Evolutionary conservation across 768 basidiomycete species (phyloP), one percentile per base, ranked within the genome.

Genomic region (Coprinellus aureogranulatus): DNA sequence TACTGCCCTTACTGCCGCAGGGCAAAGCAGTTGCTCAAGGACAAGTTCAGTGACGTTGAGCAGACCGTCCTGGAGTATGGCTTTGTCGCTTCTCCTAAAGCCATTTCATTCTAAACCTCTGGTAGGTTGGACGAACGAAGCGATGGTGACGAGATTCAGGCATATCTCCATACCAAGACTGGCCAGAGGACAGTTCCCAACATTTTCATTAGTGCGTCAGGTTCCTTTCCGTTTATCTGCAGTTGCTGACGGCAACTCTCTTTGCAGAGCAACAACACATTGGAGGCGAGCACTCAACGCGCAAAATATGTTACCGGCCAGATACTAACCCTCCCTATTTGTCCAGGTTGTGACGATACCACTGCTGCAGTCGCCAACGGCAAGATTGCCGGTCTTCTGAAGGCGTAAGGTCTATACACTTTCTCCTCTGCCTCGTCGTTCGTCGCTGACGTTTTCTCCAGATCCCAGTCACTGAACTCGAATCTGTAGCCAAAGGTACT

Each of bases 131-230:
- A 90, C 67, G 60, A 75, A 50, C 72, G 72, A 28, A 74, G 82
- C 0, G 85, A 92, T 37, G 88, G 83, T 10, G 18, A 59, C 18
- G 83, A 65, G 0, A 89, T 92, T 55, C 91, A 93, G 66, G 64
- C 70, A 22, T 92, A 91, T 63, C 76, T 94, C 3, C 22, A 11
- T 2, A 54, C 80, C 62, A 87, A 84, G 79, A 89, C 88, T 0
- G 78, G 78, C 0, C 90, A 88, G 62, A 69, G 81, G 22, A 87
- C 87, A 11, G 91, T 93, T 4, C 91, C 91, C 28, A 89, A 85
- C 65, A 78, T 90, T 57, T 93, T 90, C 74, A 80, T 92, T 66
- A 81, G 88, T 90, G 59, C 78, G 78, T 75, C 51, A 4, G n/a
- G n/a, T n/a, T n/a, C 14, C 23, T 34, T 26, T 18, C 37, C 5